Base-by-base conservation (phyloP, 2,329 filamentous ascomycete species). In the Epichloe hybrida region DNA sequence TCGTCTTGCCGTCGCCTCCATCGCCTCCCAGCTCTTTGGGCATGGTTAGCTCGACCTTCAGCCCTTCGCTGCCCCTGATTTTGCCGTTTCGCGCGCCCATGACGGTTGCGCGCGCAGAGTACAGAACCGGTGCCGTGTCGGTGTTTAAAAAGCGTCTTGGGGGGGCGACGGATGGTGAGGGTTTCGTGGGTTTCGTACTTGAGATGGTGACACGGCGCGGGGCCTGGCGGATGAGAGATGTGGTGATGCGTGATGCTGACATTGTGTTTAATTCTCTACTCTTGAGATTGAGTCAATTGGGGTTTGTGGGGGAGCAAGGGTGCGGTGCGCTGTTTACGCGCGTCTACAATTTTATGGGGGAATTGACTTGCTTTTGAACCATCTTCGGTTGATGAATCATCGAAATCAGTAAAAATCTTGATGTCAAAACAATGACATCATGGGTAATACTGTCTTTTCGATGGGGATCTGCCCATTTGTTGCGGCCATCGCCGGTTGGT, bases 1-100 rank as follows among this genome's bases (percentile, higher is more conserved):
- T 74, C 6, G 71, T 72, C 58, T 71, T 72, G 51, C 67, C 63
- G 36, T 50, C 52, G 49, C 62, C 68, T 13, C 68, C 69, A 0
- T 58, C 44, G 8, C 69, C 69, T 40, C 69, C 68, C 12, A 72
- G 64, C 1, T 63, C 64, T 55, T 70, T 71, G 50, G 69, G 64
- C 69, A 71, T 71, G 17, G 65, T 66, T 1, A 71, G 64, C 35
- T 70, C 66, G 11, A 63, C 50, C 36, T 54, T 46, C 37, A 62
- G 60, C 52, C 59, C 59, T 52, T 62, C 61, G 27, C 44, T 51
- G 56, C 59, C 61, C 5, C 61, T 47, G 27, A 61, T 53, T 43
- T 58, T 57, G 40, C 61, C 61, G 5, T 59, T 58, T 21, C 69
- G 65, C 17, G 68, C 68, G 40, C 68, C 69, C 11, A 66, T 57